phyloP scores from a whole-genome alignment of 2,329 filamentous ascomycete species.

The Rugonectria rugulosa region DNA sequence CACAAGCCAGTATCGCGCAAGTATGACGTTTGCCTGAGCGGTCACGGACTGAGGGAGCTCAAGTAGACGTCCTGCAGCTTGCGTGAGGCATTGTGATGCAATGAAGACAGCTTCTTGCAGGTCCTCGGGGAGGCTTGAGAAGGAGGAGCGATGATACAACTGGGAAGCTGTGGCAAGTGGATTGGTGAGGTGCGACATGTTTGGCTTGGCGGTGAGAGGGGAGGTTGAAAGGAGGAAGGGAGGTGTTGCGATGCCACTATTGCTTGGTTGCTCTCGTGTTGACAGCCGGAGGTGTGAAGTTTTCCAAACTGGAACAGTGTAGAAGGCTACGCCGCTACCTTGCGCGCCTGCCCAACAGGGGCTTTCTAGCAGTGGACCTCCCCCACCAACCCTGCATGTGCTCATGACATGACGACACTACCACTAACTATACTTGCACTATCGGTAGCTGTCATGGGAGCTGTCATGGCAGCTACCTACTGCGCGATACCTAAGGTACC shows the following conservation, averaged over 20 bases:
- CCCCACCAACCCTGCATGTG: slow-evolving; percentile 1
- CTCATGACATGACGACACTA: slow-evolving; percentile 1
- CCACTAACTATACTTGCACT: too few relatives aligned
- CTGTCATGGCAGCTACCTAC: too few relatives aligned
- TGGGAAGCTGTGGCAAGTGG: slow-evolving; percentile 77
- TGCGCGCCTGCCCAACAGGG: slow-evolving; percentile 8
- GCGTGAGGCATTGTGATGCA: slow-evolving; percentile 75
- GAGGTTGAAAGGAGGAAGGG: not conserved
- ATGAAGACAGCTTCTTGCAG: slow-evolving; percentile 77
- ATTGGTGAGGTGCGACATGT: slow-evolving; percentile 71
- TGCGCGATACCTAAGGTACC: too few relatives aligned
- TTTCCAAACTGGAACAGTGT: slow-evolving; percentile 33
- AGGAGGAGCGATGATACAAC: slow-evolving; percentile 63
- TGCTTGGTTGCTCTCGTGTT: too few relatives aligned
- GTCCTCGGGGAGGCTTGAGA: slow-evolving; percentile 69
- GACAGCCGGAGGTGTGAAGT: slow-evolving; percentile 20
- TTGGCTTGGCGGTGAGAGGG: not conserved
- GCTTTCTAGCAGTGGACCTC: slow-evolving; percentile 2
- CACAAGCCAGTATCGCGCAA: slow-evolving; percentile 80
- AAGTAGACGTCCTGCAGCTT: slow-evolving; percentile 81
- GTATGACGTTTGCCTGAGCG: slow-evolving; percentile 82
- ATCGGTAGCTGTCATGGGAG: too few relatives aligned
- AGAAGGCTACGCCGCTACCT: too few relatives aligned
- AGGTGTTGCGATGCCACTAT: slow-evolving; percentile 10
- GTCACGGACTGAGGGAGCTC: slow-evolving; percentile 86